phyloP scores from a whole-genome alignment of 2,329 filamentous ascomycete species.

The Ascochyta lentis region DNA sequence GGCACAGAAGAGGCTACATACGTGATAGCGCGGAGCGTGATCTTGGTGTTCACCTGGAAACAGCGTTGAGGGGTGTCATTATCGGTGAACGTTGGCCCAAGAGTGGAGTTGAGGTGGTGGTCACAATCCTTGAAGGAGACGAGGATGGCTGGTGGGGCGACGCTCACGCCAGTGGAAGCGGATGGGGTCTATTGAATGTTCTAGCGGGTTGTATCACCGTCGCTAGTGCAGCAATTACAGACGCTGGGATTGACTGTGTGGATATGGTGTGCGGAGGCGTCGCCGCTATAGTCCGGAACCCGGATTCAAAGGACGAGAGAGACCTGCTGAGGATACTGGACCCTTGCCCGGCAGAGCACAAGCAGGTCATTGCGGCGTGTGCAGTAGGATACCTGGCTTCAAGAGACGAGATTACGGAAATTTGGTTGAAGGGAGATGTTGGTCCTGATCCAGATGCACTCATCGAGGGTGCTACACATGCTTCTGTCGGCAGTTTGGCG shows the following conservation, averaged over 20 bases:
- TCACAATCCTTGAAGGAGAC: constrained; percentile 92
- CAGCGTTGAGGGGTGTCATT: constrained; percentile 84
- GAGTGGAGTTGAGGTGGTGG: constrained; percentile 91
- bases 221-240: constrained; percentile 87
- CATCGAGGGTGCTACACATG: constrained; percentile 68
- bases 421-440: constrained; percentile 86
- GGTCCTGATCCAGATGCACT: constrained; percentile 59
- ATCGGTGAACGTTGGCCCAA: constrained; percentile 98
- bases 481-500: constrained; percentile 64
- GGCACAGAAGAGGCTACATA: constrained; percentile 81
- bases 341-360: constrained; percentile 81
- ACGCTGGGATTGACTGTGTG: constrained; percentile 95
- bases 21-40: constrained; percentile 87
- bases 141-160: constrained; percentile 75
- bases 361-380: constrained; percentile 78
- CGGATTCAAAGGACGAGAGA: constrained; percentile 28
- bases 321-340: constrained; percentile 71
- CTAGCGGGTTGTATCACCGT: constrained; percentile 92
- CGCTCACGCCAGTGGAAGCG: constrained; percentile 60
- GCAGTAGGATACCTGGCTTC: constrained; percentile 87
- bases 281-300: constrained; percentile 71
- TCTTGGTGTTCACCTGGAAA: constrained; percentile 88
- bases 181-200: constrained; percentile 91
- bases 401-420: constrained; percentile 88
- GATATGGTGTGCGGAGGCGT: constrained; percentile 90